phyloP scores from a whole-genome alignment of 306 rosid genomes.

The Arachis hypogaea region DNA sequence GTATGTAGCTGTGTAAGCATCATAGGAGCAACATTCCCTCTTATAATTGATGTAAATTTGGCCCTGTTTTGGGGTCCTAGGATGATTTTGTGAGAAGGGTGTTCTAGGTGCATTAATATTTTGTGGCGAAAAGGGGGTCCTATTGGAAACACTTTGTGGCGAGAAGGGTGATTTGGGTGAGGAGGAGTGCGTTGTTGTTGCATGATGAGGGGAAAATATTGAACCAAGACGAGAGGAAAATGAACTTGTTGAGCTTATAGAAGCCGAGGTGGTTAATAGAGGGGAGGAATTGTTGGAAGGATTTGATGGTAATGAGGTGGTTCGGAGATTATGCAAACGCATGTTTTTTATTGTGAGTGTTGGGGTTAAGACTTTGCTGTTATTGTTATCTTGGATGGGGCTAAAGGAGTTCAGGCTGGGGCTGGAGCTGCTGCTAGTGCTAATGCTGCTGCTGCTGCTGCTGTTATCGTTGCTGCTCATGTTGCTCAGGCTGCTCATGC shows the following conservation, averaged over 20 bases:
- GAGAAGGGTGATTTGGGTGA: no score
- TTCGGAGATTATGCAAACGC: neutral
- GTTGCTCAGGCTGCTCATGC: no score
- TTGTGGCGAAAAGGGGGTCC: no score
- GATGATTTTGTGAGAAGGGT: neutral
- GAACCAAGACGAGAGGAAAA: neutral
- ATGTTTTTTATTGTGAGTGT: no score
- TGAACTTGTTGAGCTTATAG: neutral
- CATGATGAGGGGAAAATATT: neutral
- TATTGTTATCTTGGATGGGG: neutral
- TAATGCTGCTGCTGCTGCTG: no score
- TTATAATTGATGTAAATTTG: neutral
- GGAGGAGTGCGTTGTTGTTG: no score
- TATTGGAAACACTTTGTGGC: no score
- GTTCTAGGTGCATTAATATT: neutral
- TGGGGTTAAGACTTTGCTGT: neutral
- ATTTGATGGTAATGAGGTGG: neutral
- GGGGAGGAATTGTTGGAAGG: neutral
- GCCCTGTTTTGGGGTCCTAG: neutral
- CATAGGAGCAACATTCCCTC: neutral
- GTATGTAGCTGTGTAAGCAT: neutral
- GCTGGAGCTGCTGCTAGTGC: no score
- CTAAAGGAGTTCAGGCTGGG: no score
- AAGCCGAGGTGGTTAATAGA: neutral
- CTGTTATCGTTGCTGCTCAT: no score